These are phyloP conservation scores for Daldinia concentrica DNA, from an alignment of 495 filamentous ascomycete genomes.

Conservation along the genomic window DNA sequence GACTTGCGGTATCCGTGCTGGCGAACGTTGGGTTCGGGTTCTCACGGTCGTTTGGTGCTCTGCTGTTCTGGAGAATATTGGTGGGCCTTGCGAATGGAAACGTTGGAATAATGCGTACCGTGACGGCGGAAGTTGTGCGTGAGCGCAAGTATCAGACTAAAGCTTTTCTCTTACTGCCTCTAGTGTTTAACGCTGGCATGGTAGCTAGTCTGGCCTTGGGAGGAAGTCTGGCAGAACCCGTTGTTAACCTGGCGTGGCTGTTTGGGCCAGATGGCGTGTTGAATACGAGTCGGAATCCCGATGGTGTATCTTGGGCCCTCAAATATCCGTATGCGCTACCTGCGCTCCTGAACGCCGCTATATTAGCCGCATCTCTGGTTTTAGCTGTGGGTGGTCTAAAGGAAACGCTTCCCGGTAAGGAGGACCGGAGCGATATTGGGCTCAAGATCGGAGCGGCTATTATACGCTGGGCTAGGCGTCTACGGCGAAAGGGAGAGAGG, in stretches of 20 bases:
- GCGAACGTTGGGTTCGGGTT: conserved; percentile 80
- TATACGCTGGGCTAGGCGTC: conserved; percentile 46
- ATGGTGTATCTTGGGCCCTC: conserved; percentile 47
- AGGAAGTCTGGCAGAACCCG: conserved; percentile 77
- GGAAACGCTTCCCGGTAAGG: conserved; percentile 46
- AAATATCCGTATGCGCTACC: conserved; percentile 55
- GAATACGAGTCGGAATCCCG: conserved; percentile 42
- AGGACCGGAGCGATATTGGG: conserved; percentile 44
- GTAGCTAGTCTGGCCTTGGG: conserved; percentile 66
- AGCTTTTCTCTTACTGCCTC: conserved; percentile 81
- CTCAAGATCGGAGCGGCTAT: conserved; percentile 31
- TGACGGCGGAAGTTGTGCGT: conserved; percentile 74
- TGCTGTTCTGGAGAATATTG: conserved; percentile 72
- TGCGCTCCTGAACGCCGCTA: conserved; percentile 42
- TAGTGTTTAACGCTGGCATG: conserved; percentile 80
- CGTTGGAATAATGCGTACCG: conserved; percentile 81
- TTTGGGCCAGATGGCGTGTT: conserved; percentile 65
- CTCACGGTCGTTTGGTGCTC: conserved; percentile 72
- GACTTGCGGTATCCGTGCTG: conserved; percentile 72
- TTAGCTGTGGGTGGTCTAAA: conserved; percentile 33
- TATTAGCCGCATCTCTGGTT: conserved; percentile 38
- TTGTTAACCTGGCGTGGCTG: conserved; percentile 67
- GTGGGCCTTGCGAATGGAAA: conserved; percentile 80
- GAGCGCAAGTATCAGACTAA: conserved; percentile 75
- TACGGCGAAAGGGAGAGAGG: conserved; percentile 5